Percentiles rank a stretch among this genome's conserved stretches.
Evolutionary conservation across 306 rosid genomes (phyloP).

Genomic region (Trifolium subterraneum): DNA sequence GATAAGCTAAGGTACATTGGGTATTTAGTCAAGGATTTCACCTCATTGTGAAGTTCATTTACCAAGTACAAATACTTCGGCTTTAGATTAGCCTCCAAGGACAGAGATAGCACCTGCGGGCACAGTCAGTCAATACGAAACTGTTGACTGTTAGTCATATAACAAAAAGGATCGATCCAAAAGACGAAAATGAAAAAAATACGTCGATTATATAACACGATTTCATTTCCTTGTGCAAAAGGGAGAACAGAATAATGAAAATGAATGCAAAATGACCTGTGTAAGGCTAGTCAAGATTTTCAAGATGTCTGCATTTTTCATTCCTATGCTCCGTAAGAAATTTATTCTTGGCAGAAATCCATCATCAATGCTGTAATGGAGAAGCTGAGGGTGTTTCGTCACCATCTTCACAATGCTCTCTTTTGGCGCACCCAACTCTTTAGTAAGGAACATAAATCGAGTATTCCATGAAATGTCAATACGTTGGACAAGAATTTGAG

Average conservation of each 20-base stretch:
- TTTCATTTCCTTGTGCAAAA: slow-evolving; percentile 21
- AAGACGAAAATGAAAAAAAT: background rate
- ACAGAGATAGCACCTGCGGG: slow-evolving; percentile 86
- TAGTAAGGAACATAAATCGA: slow-evolving; percentile 74
- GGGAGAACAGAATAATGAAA: slow-evolving; percentile 27
- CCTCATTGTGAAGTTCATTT: slow-evolving; percentile 91
- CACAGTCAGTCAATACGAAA: slow-evolving; percentile 31
- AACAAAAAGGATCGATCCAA: background rate
- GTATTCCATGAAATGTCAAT: slow-evolving; percentile 86
- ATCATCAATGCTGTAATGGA: slow-evolving; percentile 91
- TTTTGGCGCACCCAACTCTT: slow-evolving; percentile 92
- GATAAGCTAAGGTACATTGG: slow-evolving; percentile 96
- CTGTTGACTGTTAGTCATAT: slow-evolving; percentile 21
- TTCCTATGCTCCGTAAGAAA: slow-evolving; percentile 93
- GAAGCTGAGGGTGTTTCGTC: slow-evolving; percentile 92
- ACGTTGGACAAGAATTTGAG: slow-evolving; percentile 90
- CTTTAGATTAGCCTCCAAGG: slow-evolving; percentile 89
- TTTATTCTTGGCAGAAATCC: slow-evolving; percentile 95
- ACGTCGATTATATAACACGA: background rate
- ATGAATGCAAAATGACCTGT: slow-evolving; percentile 62
- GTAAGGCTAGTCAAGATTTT: slow-evolving; percentile 91
- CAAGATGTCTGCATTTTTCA: slow-evolving; percentile 82
- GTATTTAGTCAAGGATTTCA: slow-evolving; percentile 86
- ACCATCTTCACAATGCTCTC: slow-evolving; percentile 96
- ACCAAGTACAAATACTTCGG: slow-evolving; percentile 94